A percentile compares a stretch with the other conserved stretches of the same genome.
These are phyloP conservation scores for Puccinia polysora DNA, from an alignment of 1,284 basidiomycete genomes.

Conservation along the genomic window DNA sequence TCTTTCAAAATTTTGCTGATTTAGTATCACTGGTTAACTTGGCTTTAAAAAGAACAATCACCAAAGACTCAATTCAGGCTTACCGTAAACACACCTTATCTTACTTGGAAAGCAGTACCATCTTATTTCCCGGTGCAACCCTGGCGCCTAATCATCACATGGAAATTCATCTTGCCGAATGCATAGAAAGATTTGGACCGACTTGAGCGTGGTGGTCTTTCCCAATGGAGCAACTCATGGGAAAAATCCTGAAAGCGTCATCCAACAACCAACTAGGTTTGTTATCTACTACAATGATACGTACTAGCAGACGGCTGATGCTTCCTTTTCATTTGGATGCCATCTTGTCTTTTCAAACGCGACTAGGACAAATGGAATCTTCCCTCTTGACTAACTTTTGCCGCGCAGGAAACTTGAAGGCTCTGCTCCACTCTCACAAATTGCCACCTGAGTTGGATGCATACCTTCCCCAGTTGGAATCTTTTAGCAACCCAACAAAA, in stretches of 20 bases:
- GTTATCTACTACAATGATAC: not conserved
- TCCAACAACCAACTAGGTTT: not conserved
- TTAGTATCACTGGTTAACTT: slow-evolving; percentile 7
- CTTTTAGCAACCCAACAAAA: not conserved
- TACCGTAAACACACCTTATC: not conserved
- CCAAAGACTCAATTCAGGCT: not conserved
- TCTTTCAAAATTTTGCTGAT: slow-evolving; percentile 6
- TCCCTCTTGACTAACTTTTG: not conserved
- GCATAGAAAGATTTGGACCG: not conserved
- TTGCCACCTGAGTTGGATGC: not conserved
- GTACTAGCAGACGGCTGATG: too few species aligned
- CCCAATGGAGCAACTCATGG: not conserved
- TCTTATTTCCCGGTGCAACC: not conserved
- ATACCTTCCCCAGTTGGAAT: not conserved
- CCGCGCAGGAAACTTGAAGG: not conserved
- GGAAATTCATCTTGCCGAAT: not conserved
- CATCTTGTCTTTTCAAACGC: not conserved
- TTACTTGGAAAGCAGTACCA: not conserved
- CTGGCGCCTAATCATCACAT: slow-evolving; percentile 1
- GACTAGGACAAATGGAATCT: not conserved
- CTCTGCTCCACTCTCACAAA: not conserved
- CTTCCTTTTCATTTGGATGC: not conserved
- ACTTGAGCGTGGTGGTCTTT: not conserved
- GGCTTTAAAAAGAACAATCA: not conserved
- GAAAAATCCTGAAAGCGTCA: not conserved